These are phyloP conservation scores for Ilyonectria destructans DNA, from an alignment of 2,329 filamentous ascomycete species.

Conservation along the genomic window DNA sequence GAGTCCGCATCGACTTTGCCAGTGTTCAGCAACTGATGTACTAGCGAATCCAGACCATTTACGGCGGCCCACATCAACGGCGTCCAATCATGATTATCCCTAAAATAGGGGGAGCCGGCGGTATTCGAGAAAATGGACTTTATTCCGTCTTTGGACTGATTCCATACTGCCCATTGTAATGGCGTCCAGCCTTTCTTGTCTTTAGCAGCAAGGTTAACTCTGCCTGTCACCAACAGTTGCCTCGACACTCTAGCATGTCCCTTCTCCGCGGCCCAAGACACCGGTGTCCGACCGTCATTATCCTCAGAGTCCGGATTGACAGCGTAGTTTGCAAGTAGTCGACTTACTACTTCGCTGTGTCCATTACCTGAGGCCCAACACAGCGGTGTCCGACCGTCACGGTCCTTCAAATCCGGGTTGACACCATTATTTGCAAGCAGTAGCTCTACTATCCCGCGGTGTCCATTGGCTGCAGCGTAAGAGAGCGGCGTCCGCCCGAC, in stretches of 20 bases:
- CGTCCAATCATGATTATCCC: not conserved
- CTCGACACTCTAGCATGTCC: not conserved
- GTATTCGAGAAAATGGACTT: not conserved
- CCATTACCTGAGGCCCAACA: not conserved
- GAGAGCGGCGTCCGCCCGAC: too few relatives aligned
- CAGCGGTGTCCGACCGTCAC: not conserved
- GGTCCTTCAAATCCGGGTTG: not conserved
- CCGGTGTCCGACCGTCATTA: not conserved
- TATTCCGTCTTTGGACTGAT: not conserved
- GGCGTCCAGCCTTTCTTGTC: not conserved
- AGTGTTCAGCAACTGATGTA: not conserved
- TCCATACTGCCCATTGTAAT: not conserved
- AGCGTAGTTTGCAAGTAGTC: not conserved
- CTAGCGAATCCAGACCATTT: not conserved
- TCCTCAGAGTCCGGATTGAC: not conserved
- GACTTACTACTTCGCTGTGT: not conserved
- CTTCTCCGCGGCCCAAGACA: not conserved
- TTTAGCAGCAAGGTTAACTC: not conserved
- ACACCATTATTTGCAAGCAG: not conserved
- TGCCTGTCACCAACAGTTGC: not conserved
- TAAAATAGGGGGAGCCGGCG: not conserved
- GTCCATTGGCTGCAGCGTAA: too few relatives aligned
- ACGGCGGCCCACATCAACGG: not conserved
- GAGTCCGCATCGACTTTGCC: not conserved
- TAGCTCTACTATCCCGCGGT: not conserved